Percentiles rank a stretch among this genome's conserved stretches.
Conservation (phyloP, 305 asterid genomes). For the Fraxinus platypoda region DNA sequence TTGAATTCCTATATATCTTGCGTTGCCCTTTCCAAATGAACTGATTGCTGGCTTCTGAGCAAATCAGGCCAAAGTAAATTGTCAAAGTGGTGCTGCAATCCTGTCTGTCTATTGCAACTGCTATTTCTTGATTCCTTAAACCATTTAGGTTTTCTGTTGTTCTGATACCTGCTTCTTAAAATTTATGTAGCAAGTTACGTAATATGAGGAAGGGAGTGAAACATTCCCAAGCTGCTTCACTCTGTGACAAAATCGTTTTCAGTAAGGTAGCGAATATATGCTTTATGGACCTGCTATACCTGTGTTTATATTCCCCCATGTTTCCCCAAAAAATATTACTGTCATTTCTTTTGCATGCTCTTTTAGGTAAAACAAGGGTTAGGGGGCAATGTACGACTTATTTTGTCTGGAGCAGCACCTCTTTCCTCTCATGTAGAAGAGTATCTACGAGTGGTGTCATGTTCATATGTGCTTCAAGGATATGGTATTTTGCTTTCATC, state of each 20-base stretch:
- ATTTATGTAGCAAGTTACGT: slow-evolving; percentile 52
- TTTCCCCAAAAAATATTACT: slow-evolving; percentile 20
- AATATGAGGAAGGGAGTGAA: slow-evolving; percentile 67
- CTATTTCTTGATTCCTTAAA: slow-evolving; percentile 10
- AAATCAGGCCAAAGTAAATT: neutral
- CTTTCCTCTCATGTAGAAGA: slow-evolving; percentile 87
- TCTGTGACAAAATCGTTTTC: slow-evolving; percentile 75
- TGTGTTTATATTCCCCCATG: neutral
- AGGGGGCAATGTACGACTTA: slow-evolving; percentile 75
- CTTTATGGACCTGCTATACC: neutral
- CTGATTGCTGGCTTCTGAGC: slow-evolving; percentile 12
- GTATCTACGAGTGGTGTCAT: slow-evolving; percentile 68
- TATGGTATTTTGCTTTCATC: slow-evolving; percentile 52
- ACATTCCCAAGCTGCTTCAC: slow-evolving; percentile 61
- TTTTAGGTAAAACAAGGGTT: slow-evolving; percentile 81
- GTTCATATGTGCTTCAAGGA: slow-evolving; percentile 85
- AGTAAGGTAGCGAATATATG: slow-evolving; percentile 51
- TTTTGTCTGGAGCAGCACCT: slow-evolving; percentile 94
- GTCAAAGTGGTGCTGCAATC: neutral
- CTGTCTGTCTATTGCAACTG: neutral
- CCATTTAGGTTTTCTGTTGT: slow-evolving; percentile 9
- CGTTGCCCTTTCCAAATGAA: neutral
- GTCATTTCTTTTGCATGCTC: slow-evolving; percentile 18
- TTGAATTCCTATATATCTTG: slow-evolving; percentile 6
- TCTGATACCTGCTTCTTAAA: slow-evolving; percentile 18